Conservation (phyloP, 768 basidiomycete species). For the Mycena epipterygia region DNA sequence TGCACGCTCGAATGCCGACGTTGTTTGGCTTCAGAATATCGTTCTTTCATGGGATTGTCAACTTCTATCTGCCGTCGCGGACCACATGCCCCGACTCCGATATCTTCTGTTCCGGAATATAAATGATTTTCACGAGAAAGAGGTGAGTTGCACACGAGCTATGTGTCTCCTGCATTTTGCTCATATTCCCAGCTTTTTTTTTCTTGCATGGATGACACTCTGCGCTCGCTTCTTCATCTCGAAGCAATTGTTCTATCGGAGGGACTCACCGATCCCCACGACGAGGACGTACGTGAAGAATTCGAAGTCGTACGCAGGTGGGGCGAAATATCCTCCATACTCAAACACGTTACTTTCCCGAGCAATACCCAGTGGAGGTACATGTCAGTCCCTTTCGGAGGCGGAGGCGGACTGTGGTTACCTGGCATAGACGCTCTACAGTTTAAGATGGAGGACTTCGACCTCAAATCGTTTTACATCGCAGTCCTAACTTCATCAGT, state of each 20-base stretch:
- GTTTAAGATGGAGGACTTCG: too few relatives aligned
- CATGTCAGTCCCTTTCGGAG: too few relatives aligned
- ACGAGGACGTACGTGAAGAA: not conserved
- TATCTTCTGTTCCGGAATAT: not conserved
- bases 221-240: not conserved
- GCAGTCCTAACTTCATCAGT: too few relatives aligned
- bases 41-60: conserved; percentile 5
- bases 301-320: conserved; percentile 5
- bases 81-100: not conserved
- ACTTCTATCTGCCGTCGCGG: not conserved
- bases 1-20: not conserved
- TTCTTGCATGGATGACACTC: not conserved
- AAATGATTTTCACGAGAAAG: too few relatives aligned
- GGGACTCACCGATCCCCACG: not conserved
- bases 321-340: not conserved
- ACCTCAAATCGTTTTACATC: too few relatives aligned
- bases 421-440: not conserved
- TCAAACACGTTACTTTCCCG: not conserved
- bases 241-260: not conserved
- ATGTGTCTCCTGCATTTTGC: not conserved
- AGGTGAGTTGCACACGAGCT: not conserved
- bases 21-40: not conserved
- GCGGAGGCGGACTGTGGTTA: conserved; percentile 1
- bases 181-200: conserved; percentile 4
- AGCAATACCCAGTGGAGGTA: not conserved